phyloP scores from a whole-genome alignment of 495 filamentous ascomycete genomes.

The Podospora appendiculata region DNA sequence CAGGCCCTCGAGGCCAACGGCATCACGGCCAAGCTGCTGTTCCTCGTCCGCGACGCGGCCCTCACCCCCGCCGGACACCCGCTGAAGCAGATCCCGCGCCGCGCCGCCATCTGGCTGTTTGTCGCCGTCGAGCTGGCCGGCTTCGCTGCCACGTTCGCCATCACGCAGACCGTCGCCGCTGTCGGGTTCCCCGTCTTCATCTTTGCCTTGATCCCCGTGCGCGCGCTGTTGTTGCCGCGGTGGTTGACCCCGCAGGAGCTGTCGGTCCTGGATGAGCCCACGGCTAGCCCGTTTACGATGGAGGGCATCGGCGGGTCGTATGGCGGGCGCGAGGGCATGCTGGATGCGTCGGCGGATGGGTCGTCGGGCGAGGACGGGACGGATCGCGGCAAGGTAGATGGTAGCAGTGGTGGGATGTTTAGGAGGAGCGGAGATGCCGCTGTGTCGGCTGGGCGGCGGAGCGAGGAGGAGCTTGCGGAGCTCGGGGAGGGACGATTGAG shows the following conservation, averaged over 20 bases:
- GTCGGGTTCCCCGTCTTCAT: slow-evolving; percentile 93
- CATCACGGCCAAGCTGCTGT: slow-evolving; percentile 74
- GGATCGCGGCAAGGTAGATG: not conserved
- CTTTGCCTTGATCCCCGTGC: slow-evolving; percentile 66
- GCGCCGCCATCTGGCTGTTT: slow-evolving; percentile 65
- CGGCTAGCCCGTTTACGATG: slow-evolving; percentile 80
- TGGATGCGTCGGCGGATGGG: not conserved
- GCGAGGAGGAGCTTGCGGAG: slow-evolving; percentile 27
- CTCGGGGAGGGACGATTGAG: slow-evolving; percentile 14
- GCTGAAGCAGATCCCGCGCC: slow-evolving; percentile 52
- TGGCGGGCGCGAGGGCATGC: slow-evolving; percentile 15
- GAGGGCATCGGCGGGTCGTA: slow-evolving; percentile 71
- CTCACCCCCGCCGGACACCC: slow-evolving; percentile 61
- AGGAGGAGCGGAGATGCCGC: not conserved
- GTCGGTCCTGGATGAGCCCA: slow-evolving; percentile 63
- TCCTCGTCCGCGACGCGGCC: slow-evolving; percentile 57
- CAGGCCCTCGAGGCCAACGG: slow-evolving; percentile 76
- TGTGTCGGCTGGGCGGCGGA: slow-evolving; percentile 5
- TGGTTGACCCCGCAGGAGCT: slow-evolving; percentile 66
- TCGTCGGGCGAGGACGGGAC: not conserved
- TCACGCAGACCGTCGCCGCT: slow-evolving; percentile 89
- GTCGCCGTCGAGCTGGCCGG: slow-evolving; percentile 69
- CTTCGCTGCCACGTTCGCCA: slow-evolving; percentile 85
- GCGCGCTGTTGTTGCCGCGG: slow-evolving; percentile 64
- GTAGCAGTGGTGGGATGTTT: not conserved